Evolutionary conservation across 2,329 filamentous ascomycete genomes (phyloP).

Genomic region (Sphaerulina vaccinii): DNA sequence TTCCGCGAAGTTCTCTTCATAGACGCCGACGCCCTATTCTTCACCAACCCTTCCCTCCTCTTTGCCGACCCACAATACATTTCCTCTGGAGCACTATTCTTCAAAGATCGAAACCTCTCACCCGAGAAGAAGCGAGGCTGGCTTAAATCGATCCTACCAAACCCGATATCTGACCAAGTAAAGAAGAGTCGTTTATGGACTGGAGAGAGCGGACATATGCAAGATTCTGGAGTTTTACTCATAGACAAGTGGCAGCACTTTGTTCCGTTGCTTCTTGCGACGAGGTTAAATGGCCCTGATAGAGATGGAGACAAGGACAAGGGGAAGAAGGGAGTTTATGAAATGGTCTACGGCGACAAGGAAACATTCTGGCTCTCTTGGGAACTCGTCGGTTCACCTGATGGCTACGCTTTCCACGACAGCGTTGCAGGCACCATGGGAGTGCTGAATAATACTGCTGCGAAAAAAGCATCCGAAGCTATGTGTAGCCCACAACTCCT

Average conservation of each 20-base stretch:
- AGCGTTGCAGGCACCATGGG: slow-evolving; percentile 42
- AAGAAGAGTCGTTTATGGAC: slow-evolving; percentile 41
- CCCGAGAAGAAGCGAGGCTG: slow-evolving; percentile 41
- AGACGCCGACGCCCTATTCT: slow-evolving; percentile 45
- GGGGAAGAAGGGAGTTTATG: slow-evolving; percentile 46
- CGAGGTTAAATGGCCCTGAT: slow-evolving; percentile 46
- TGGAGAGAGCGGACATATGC: slow-evolving; percentile 41
- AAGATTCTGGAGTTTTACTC: slow-evolving; percentile 50
- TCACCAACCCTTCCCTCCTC: slow-evolving; percentile 44
- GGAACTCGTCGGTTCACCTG: slow-evolving; percentile 45
- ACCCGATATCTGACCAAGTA: slow-evolving; percentile 44
- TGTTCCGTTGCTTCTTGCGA: slow-evolving; percentile 44
- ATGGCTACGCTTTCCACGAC: slow-evolving; percentile 47
- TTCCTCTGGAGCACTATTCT: slow-evolving; percentile 48
- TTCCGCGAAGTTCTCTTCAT: slow-evolving; percentile 51
- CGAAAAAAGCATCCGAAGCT: slow-evolving; percentile 21
- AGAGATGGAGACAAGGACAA: slow-evolving; percentile 42
- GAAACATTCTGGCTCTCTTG: slow-evolving; percentile 54
- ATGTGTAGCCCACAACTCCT: slow-evolving; percentile 49
- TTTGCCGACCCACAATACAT: slow-evolving; percentile 46
- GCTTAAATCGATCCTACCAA: slow-evolving; percentile 46
- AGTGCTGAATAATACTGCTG: slow-evolving; percentile 24
- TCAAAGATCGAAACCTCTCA: slow-evolving; percentile 47
- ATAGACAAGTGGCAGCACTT: slow-evolving; percentile 51
- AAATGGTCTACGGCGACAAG: slow-evolving; percentile 52